Evolutionary conservation across 768 basidiomycete species (phyloP).

Genomic region (Mycena epipterygia): DNA sequence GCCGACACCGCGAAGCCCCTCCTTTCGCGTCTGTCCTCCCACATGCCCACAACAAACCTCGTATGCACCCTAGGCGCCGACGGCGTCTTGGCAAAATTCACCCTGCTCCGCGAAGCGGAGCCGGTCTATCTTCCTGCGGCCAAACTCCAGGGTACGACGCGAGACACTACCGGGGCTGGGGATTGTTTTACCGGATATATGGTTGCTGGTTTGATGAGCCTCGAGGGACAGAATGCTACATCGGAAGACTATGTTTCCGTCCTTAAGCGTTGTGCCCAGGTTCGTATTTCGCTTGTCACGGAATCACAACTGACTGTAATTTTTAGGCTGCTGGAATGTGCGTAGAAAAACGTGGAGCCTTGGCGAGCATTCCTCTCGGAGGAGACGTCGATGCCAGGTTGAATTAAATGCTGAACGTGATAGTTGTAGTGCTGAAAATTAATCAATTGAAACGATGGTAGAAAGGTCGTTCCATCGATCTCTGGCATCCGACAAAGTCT

Average conservation of each 20-base stretch:
- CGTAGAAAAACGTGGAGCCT: constrained; percentile 68
- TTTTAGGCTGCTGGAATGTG: constrained; percentile 72
- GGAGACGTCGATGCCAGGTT: constrained; percentile 32
- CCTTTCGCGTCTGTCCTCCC: constrained; percentile 35
- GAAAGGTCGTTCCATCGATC: background rate
- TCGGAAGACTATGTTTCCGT: constrained; percentile 51
- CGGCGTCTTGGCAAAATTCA: constrained; percentile 64
- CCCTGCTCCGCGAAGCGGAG: constrained; percentile 39
- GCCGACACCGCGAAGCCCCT: constrained; percentile 16
- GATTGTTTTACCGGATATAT: constrained; percentile 77
- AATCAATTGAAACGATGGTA: no score
- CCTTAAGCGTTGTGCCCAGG: constrained; percentile 54
- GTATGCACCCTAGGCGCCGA: constrained; percentile 69
- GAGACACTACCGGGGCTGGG: constrained; percentile 75
- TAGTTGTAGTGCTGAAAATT: no score
- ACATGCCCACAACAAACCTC: constrained; percentile 55
- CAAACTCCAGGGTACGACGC: constrained; percentile 51
- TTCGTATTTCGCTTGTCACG: constrained; percentile 1
- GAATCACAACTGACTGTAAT: background rate
- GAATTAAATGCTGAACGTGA: background rate
- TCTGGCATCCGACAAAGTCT: no score
- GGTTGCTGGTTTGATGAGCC: constrained; percentile 66
- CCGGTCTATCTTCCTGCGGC: constrained; percentile 62
- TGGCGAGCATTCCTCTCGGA: constrained; percentile 65
- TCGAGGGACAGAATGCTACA: constrained; percentile 41